These are phyloP conservation scores for Vickermania ingenoplastis DNA, from an alignment of 208 protist species.

Conservation along the genomic window DNA sequence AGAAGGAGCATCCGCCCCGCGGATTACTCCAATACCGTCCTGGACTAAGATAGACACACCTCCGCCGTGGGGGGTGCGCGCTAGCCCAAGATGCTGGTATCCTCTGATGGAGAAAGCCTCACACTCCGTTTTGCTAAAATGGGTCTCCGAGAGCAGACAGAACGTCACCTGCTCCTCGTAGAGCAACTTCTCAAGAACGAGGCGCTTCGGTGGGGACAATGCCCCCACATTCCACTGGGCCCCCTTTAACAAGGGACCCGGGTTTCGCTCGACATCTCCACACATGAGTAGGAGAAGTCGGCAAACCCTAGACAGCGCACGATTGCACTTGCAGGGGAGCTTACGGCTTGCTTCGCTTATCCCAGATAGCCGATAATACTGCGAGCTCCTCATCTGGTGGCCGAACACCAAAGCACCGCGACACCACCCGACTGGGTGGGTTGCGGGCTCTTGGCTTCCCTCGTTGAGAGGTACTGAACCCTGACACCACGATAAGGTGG, in stretches of 20 bases:
- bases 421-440: not conserved
- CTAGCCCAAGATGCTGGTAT: not conserved
- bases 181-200: not conserved
- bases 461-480: not conserved
- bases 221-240: conserved; percentile 2
- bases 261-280: conserved; percentile 3
- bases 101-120: not conserved
- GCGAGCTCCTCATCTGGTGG: not conserved
- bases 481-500: conserved; percentile 4
- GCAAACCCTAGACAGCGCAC: not conserved
- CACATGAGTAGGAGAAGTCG: not conserved
- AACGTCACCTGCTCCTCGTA: conserved; percentile 1
- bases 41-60: not conserved
- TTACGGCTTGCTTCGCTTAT: not conserved
- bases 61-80: not conserved
- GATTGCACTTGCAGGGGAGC: not conserved
- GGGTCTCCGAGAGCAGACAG: not conserved
- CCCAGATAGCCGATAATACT: no score
- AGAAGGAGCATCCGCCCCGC: not conserved
- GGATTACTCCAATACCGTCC: not conserved
- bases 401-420: not conserved
- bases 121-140: not conserved
- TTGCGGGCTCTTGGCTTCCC: conserved; percentile 4
- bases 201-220: not conserved
- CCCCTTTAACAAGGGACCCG: not conserved